Conservation (phyloP, 306 rosid genomes). For the Adenanthera pavonina region DNA sequence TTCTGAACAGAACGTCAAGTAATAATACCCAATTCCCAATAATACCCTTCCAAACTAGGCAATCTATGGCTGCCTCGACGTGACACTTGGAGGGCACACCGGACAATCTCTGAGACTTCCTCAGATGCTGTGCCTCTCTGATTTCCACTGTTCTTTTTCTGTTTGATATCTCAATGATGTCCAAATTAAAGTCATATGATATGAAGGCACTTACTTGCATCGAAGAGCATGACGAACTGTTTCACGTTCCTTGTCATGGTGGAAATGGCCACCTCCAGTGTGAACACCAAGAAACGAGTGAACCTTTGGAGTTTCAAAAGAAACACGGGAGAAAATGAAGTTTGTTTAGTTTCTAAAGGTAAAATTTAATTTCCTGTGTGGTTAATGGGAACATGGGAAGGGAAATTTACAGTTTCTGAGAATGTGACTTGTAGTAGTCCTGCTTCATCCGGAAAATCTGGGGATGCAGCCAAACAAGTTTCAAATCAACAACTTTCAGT, state of each 20-base stretch:
- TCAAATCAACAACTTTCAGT: conserved; percentile 24
- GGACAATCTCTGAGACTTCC: conserved; percentile 53
- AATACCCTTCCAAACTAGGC: conserved; percentile 48
- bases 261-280: conserved; percentile 89
- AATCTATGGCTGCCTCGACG: conserved; percentile 28
- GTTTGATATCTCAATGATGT: background rate
- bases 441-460: conserved; percentile 95
- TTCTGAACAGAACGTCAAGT: conserved; percentile 34
- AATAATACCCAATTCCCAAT: conserved; percentile 64
- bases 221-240: conserved; percentile 81
- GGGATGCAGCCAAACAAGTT: conserved; percentile 12
- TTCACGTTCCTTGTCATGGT: conserved; percentile 81
- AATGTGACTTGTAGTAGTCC: conserved; percentile 83
- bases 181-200: background rate
- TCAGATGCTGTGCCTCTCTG: conserved; percentile 32
- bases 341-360: background rate
- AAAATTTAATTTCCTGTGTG: conserved; percentile 9
- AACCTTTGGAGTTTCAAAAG: conserved; percentile 54
- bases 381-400: background rate
- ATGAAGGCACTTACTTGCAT: conserved; percentile 74
- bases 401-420: conserved; percentile 82
- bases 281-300: conserved; percentile 80
- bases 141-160: background rate
- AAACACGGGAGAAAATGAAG: background rate
- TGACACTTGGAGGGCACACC: conserved; percentile 59